phyloP scores from a whole-genome alignment of 495 filamentous ascomycete species.

The Podospora comata region DNA sequence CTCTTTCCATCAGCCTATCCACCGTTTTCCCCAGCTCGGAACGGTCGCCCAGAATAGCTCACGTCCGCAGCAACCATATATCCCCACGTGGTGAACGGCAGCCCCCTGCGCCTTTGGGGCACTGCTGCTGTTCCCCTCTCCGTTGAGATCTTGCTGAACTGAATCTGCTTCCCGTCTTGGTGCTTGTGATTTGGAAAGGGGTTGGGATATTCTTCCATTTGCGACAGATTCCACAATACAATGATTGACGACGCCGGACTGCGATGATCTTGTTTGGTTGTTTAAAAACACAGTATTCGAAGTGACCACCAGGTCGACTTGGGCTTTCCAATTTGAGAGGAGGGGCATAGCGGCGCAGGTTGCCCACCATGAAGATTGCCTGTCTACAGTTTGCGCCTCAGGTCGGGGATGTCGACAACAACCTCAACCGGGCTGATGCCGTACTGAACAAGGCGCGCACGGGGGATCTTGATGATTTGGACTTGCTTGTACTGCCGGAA shows the following conservation, averaged over 20 bases:
- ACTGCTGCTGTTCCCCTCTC: neutral
- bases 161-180: neutral
- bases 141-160: neutral
- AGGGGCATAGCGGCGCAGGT: neutral
- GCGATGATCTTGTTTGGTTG: neutral
- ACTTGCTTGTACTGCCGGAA: slow-evolving; percentile 80
- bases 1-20: neutral
- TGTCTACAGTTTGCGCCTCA: slow-evolving; percentile 64
- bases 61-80: too few relatives aligned
- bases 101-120: neutral
- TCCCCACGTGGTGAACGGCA: neutral
- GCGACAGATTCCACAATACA: neutral
- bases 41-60: neutral
- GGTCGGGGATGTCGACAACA: slow-evolving; percentile 72
- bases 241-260: neutral
- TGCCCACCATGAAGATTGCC: slow-evolving; percentile 32
- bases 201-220: neutral
- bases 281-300: neutral
- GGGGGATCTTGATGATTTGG: slow-evolving; percentile 54
- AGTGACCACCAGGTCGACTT: neutral
- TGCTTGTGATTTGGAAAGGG: neutral
- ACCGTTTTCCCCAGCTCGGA: neutral
- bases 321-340: neutral
- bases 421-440: slow-evolving; percentile 69
- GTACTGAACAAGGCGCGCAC: slow-evolving; percentile 57